Base-by-base conservation (phyloP, 176 grass and related monocot genomes). In the Phoenix dactylifera region DNA sequence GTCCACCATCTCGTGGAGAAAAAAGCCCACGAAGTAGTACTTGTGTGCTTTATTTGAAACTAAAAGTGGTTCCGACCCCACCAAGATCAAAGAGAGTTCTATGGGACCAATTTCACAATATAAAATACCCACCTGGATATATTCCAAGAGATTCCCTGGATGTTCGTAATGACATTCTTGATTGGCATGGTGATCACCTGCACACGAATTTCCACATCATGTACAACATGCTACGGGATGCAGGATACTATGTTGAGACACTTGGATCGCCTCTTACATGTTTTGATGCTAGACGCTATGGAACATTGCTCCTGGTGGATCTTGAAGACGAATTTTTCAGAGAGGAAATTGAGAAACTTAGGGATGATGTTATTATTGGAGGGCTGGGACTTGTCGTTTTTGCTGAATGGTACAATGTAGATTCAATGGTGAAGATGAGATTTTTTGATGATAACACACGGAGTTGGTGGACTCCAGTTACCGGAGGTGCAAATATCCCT, bases 401-500 rank as follows among this genome's bases (percentile, higher is more conserved):
- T 88, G 87, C 92, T 51, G 92, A 97, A 55, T 97, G 92, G 92
- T 97, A 97, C 64, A 83, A 97, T 84, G 84, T 87, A 22, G 92
- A 91, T 64, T 86, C 92, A 24, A 91, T 97, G 92, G 84, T 83
- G 49, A 97, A 82, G 74, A 97, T 97, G 92, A 91, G 77, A 63
- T 97, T 97, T 82, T 97, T 97, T 76, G 92, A 97, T 77, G 92
- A 97, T 65, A 97, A 97, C 77, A 97, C 92, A 12, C 81, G 92
- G 63, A 97, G 92, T 69, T 97, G 92, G 92, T 97, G 92, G 92
- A 97, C 87, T 52, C 92, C 92, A 52, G 77, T 97, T 39, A 97
- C 92, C 61, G 92, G 92, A 35, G 92, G 92, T 75, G 92, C 92
- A 71, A 97, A 97, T 83, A 68, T 97, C 57, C 92, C 84, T 32